Conservation (phyloP, 2,329 filamentous ascomycete genomes). For the Botrytis porri region DNA sequence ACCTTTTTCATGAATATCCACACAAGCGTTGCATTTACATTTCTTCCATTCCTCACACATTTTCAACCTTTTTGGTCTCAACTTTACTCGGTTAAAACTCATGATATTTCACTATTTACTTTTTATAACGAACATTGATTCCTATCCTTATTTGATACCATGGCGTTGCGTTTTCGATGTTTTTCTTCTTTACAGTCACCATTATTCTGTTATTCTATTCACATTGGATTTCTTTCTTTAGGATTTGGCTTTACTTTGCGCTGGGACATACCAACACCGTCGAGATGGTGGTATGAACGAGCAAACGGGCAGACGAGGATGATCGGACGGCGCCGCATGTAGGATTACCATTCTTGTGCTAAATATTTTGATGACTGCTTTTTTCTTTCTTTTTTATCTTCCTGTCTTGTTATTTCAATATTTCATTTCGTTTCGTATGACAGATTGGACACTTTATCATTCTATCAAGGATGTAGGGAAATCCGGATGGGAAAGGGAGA, state of each 20-base stretch:
- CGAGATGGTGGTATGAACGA: background rate
- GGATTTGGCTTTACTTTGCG: background rate
- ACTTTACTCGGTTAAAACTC: background rate
- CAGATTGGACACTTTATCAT: background rate
- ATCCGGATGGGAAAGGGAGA: too few relatives aligned
- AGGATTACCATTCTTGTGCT: background rate
- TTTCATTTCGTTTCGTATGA: background rate
- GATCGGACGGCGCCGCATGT: background rate
- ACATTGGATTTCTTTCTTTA: too few relatives aligned
- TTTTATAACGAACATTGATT: background rate
- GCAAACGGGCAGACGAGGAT: background rate
- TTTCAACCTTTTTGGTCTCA: background rate
- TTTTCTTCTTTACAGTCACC: background rate
- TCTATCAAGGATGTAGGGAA: background rate
- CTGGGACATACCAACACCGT: background rate
- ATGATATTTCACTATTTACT: background rate
- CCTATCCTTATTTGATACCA: conserved; percentile 7
- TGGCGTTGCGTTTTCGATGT: background rate
- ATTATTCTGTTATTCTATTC: background rate
- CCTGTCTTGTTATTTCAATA: background rate
- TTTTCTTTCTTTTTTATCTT: background rate
- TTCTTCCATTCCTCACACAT: background rate
- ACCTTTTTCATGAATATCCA: background rate
- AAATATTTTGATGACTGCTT: background rate
- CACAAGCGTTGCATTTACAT: background rate